Base-by-base conservation (phyloP, 345 rosid genomes). In the Populus pruinosa region DNA sequence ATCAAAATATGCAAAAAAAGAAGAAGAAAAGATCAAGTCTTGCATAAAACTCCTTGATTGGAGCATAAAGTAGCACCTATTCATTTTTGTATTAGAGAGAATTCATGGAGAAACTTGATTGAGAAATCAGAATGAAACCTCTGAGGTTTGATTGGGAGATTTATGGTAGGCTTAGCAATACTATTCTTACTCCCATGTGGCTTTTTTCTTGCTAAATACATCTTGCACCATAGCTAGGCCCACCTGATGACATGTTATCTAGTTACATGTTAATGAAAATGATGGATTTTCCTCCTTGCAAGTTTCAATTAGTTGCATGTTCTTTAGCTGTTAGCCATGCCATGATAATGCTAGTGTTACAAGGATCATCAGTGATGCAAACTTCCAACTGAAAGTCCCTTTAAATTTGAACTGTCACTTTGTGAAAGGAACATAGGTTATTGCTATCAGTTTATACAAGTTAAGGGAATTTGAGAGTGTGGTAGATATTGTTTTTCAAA, bases 401-500 rank as follows among this genome's bases (percentile, higher is more conserved):
- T 21, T 27, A 9, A n/a, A 56, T 56, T 56, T 23, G n/a, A 56
- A 8, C 14, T 56, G 8, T 2, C 4, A 9, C 5, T 56, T 9
- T 56, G 14, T 64, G 27, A 36, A 64, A 44, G 70, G 33, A 73
- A 73, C 76, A 38, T 41, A 39, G 61, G 36, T 61, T 41, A 73
- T 50, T 4, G 38, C 31, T 43, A 64, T 31, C 33, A 65, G 36
- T 47, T 74, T 44, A 41, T 74, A 74, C 33, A 9, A 2, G 23
- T 33, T 33, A 33, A 4, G 35, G 5, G 35, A 4, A 33, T 4
- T 4, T 33, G 36, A 33, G 0, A 33, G 36, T 4, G 0, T 33
- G 5, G 0, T 33, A 33, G 0, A 33, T 0, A 4, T 33, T 33
- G 5, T 33, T 33, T 33, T 33, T 33, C 0, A 33, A 33, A 33